These are phyloP conservation scores for Chaetomium tenue DNA, from an alignment of 495 filamentous ascomycete species.

Conservation along the genomic window DNA sequence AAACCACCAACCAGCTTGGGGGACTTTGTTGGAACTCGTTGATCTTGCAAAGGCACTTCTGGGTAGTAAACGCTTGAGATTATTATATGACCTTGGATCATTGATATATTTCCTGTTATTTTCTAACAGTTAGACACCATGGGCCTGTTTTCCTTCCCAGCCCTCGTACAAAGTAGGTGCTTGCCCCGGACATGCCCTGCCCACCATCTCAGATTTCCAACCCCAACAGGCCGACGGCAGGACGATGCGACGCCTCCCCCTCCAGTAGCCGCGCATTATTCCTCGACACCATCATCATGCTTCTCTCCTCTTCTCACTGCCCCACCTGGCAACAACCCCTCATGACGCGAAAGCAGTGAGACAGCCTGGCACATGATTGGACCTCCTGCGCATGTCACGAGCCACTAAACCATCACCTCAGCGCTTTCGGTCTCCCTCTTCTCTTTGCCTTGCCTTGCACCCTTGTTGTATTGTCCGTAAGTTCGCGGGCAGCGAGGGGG, in stretches of 20 bases:
- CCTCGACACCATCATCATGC: slow-evolving; percentile 2
- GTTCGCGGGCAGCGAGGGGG: no score
- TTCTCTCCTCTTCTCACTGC: not conserved
- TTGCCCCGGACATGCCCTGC: not conserved
- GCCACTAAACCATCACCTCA: not conserved
- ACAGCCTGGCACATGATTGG: slow-evolving; percentile 32
- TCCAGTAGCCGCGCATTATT: not conserved
- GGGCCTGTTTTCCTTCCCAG: not conserved
- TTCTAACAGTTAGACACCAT: not conserved
- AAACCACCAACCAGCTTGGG: not conserved
- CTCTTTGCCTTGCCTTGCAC: not conserved
- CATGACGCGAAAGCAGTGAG: slow-evolving; percentile 21
- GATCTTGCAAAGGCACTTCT: not conserved
- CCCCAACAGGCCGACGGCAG: not conserved
- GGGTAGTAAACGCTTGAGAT: no score
- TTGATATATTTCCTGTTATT: not conserved
- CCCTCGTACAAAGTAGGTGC: not conserved
- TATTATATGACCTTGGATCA: not conserved
- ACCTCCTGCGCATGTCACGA: slow-evolving; percentile 20
- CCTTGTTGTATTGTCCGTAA: no score
- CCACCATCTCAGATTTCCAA: not conserved
- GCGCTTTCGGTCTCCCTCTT: not conserved
- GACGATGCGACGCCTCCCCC: not conserved
- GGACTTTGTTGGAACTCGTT: no score
- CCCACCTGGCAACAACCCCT: slow-evolving; percentile 9